A percentile compares a stretch with the other conserved stretches of the same genome.
Conservation (phyloP, 2,329 filamentous ascomycete species). For the Ascocoryne sarcoides region DNA sequence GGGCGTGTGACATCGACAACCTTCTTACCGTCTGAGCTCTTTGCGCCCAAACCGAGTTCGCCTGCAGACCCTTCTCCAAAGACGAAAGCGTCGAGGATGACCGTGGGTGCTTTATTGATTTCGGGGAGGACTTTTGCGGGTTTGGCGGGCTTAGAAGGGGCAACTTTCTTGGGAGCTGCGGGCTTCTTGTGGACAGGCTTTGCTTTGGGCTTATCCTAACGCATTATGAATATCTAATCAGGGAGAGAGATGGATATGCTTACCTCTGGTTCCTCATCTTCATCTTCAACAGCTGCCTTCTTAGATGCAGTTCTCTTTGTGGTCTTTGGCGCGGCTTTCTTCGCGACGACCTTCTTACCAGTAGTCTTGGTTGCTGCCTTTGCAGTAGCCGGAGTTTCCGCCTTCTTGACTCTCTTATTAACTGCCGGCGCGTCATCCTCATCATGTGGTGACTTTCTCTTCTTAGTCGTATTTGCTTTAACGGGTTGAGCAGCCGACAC, state of each 20-base stretch:
- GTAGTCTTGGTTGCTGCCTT: slow-evolving; percentile 8
- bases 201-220: background rate
- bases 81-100: slow-evolving; percentile 64
- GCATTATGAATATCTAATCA: background rate
- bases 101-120: slow-evolving; percentile 56
- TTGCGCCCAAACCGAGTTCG: slow-evolving; percentile 70
- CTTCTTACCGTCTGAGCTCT: slow-evolving; percentile 44
- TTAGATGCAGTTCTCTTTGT: background rate
- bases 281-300: slow-evolving; percentile 1
- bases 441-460: slow-evolving; percentile 15
- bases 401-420: slow-evolving; percentile 11
- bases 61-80: slow-evolving; percentile 75
- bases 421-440: slow-evolving; percentile 8
- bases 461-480: slow-evolving; percentile 22
- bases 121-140: slow-evolving; percentile 31
- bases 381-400: slow-evolving; percentile 7
- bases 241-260: background rate
- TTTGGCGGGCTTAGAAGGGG: slow-evolving; percentile 14
- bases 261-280: too few species aligned
- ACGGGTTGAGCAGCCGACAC: slow-evolving; percentile 15
- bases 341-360: slow-evolving; percentile 5
- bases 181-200: slow-evolving; percentile 8
- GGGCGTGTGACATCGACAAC: slow-evolving; percentile 68
- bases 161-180: slow-evolving; percentile 3
- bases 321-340: slow-evolving; percentile 5